Conservation (phyloP, 225 moss, liverwort and hornwort genomes). For the Ulota crispa region DNA sequence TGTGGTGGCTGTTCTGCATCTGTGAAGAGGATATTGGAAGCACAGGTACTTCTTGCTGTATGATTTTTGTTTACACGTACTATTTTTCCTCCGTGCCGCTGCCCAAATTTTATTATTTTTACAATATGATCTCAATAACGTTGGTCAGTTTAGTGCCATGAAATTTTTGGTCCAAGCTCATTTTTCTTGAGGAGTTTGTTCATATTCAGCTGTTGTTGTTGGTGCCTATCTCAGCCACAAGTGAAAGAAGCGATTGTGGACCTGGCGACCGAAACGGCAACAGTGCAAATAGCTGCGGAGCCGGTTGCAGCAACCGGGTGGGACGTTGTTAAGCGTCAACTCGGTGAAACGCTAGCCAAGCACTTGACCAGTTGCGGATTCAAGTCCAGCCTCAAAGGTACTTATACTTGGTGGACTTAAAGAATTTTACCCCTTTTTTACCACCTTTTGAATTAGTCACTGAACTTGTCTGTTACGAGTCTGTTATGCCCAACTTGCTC, state of each 20-base stretch:
- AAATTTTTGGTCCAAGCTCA: background rate
- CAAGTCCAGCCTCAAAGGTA: conserved; percentile 89
- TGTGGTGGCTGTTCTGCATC: conserved; percentile 93
- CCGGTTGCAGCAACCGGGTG: conserved; percentile 49
- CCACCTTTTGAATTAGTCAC: background rate
- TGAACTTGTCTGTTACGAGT: background rate
- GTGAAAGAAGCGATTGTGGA: conserved; percentile 81
- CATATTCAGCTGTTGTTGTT: background rate
- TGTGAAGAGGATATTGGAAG: conserved; percentile 92
- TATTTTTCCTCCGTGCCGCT: background rate
- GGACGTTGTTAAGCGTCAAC: conserved; percentile 63
- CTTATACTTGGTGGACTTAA: conserved; percentile 2
- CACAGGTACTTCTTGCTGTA: conserved; percentile 57
- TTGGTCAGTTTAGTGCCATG: background rate
- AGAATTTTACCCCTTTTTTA: background rate
- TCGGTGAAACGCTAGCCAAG: conserved; percentile 75
- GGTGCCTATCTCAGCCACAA: conserved; percentile 62
- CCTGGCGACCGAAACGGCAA: conserved; percentile 87
- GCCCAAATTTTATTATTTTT: background rate
- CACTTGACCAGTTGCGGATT: conserved; percentile 93
- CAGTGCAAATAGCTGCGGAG: conserved; percentile 68
- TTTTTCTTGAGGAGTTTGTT: background rate
- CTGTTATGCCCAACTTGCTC: background rate
- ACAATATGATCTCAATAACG: background rate
- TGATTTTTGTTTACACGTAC: background rate